phyloP scores from a whole-genome alignment of 2,329 filamentous ascomycete genomes.

The Rutstroemia sp. region DNA sequence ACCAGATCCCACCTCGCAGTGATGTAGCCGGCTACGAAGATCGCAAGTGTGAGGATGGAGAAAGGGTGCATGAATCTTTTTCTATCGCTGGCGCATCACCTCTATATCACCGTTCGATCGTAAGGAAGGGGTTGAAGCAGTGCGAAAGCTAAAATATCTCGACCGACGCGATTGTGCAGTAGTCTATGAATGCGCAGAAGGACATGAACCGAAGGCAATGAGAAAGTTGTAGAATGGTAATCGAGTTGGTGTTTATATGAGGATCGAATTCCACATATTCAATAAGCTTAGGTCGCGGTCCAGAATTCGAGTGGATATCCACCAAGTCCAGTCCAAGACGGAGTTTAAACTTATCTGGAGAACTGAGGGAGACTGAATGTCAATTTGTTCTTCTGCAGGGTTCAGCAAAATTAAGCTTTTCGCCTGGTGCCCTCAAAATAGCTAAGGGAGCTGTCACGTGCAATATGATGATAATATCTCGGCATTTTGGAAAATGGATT shows the following conservation, averaged over 20 bases:
- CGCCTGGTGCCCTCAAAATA: background rate
- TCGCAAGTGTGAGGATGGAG: conserved; percentile 88
- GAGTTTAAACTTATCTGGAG: conserved; percentile 5
- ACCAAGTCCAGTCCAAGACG: background rate
- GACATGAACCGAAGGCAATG: no score
- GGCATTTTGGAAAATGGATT: no score
- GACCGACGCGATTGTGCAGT: no score
- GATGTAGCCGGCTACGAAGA: conserved; percentile 99
- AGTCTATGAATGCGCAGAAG: no score
- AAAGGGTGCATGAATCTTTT: conserved; percentile 79
- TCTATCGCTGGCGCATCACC: conserved; percentile 27
- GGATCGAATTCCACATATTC: conserved; percentile 2
- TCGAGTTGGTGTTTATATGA: background rate
- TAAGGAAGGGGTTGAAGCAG: background rate
- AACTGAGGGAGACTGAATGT: background rate
- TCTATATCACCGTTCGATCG: background rate
- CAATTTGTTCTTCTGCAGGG: conserved; percentile 6
- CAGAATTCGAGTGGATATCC: conserved; percentile 3
- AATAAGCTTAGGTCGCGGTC: background rate
- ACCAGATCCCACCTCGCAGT: conserved; percentile 99
- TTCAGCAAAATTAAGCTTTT: background rate
- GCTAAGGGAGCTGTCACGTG: background rate
- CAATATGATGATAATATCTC: no score
- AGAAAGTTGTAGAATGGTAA: background rate
- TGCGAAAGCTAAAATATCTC: no score